phyloP scores from a whole-genome alignment of 345 rosid genomes.

The Ricinus communis region DNA sequence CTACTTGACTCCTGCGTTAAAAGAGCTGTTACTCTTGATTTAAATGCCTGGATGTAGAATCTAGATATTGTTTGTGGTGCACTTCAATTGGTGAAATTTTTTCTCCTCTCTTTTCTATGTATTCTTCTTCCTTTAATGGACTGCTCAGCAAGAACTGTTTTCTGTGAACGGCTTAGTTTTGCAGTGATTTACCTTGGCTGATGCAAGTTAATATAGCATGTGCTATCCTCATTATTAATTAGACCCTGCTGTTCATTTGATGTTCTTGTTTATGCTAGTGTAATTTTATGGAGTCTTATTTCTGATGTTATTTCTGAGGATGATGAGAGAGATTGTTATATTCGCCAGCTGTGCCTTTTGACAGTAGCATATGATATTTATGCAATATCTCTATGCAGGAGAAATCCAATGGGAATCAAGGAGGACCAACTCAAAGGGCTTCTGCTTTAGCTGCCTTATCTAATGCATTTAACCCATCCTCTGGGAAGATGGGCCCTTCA shows the following conservation, averaged over 20 bases:
- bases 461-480: conserved; percentile 76
- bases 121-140: not conserved
- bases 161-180: not conserved
- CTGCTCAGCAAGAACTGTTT: not conserved
- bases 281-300: not conserved
- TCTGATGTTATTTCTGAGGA: conserved; percentile 4
- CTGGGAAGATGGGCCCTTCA: conserved; percentile 44
- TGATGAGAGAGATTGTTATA: not conserved
- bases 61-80: not conserved
- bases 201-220: not conserved
- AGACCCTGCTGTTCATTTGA: not conserved
- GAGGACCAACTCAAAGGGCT: conserved; percentile 96
- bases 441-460: conserved; percentile 93
- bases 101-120: not conserved
- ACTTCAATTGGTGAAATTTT: not conserved
- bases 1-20: not conserved
- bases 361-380: not conserved
- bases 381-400: conserved; percentile 41
- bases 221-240: not conserved
- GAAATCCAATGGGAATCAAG: conserved; percentile 69
- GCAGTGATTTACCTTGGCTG: not conserved
- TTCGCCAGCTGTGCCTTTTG: not conserved
- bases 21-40: not conserved
- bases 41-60: conserved; percentile 1
- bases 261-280: not conserved